A percentile compares a stretch with the other conserved stretches of the same genome.
phyloP scores from a whole-genome alignment of 179 eudicot species.

The Actinidia arguta region DNA sequence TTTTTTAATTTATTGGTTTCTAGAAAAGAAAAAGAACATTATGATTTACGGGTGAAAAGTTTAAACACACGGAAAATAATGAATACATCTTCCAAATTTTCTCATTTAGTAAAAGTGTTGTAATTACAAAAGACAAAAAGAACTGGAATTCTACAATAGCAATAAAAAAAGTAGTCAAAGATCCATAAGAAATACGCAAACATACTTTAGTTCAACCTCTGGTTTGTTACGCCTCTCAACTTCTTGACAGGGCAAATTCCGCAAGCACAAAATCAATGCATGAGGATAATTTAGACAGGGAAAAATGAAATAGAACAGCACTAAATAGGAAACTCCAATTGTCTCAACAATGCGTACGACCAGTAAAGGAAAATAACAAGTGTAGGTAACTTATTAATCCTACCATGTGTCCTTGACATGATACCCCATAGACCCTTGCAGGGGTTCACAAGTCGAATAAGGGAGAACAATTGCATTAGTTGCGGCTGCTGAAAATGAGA shows the following conservation, averaged over 20 bases:
- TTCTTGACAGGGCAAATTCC: conserved; percentile 99
- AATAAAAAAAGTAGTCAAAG: neutral
- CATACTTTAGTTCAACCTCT: conserved; percentile 96
- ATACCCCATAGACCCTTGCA: too few species aligned
- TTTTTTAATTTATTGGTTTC: neutral
- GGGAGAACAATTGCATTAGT: too few species aligned
- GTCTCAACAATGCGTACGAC: too few species aligned
- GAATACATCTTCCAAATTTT: neutral
- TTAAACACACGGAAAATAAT: neutral
- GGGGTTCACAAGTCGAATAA: too few species aligned
- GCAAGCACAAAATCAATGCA: conserved; percentile 35
- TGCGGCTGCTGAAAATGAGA: neutral
- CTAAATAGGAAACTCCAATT: too few species aligned
- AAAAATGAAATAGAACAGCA: too few species aligned
- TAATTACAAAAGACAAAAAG: neutral
- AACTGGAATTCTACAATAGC: neutral
- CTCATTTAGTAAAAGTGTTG: neutral
- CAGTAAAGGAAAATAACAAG: too few species aligned
- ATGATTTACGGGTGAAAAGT: neutral
- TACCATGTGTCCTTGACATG: too few species aligned
- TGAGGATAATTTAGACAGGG: neutral
- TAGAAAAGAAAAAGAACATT: neutral
- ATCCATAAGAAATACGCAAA: conserved; percentile 18
- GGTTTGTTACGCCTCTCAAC: conserved; percentile 99
- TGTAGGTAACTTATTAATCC: too few species aligned